phyloP scores from a whole-genome alignment of 192 early-diverging fungal genomes.

The Funneliformis mosseae region DNA sequence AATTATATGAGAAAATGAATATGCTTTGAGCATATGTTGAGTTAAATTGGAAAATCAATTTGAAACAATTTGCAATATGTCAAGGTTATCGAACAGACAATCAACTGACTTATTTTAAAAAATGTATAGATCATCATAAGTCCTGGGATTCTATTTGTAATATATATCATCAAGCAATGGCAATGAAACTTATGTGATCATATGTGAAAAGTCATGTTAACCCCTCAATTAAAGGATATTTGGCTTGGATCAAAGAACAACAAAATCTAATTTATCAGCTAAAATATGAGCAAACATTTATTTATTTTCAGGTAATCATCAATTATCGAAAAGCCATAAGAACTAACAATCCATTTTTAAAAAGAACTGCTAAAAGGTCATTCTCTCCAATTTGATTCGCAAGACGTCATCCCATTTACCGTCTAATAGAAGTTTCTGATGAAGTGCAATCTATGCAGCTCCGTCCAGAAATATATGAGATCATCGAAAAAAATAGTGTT shows the following conservation, averaged over 20 bases:
- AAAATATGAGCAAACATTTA: slow-evolving; percentile 24
- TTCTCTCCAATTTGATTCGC: slow-evolving; percentile 23
- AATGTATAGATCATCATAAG: no score
- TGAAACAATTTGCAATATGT: no score
- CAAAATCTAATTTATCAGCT: slow-evolving; percentile 20
- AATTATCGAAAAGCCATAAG: background rate
- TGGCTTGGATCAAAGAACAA: slow-evolving; percentile 6
- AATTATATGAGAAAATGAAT: no score
- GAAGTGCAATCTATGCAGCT: slow-evolving; percentile 18
- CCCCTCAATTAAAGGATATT: background rate
- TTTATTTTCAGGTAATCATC: slow-evolving; percentile 23
- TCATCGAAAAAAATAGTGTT: background rate
- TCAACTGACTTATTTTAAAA: no score
- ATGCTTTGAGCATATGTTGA: no score
- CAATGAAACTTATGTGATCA: background rate
- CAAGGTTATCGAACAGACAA: no score
- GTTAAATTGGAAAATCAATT: no score
- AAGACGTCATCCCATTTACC: background rate
- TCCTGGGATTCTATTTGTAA: no score
- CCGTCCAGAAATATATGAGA: background rate
- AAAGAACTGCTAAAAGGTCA: background rate
- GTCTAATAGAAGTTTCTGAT: slow-evolving; percentile 4
- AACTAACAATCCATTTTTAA: background rate
- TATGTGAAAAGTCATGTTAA: slow-evolving; percentile 13
- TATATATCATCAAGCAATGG: no score